A percentile compares a stretch with the other conserved stretches of the same genome.
phyloP scores from a whole-genome alignment of 1,284 basidiomycete genomes.

The Melanopsichium pennsylvanicum region DNA sequence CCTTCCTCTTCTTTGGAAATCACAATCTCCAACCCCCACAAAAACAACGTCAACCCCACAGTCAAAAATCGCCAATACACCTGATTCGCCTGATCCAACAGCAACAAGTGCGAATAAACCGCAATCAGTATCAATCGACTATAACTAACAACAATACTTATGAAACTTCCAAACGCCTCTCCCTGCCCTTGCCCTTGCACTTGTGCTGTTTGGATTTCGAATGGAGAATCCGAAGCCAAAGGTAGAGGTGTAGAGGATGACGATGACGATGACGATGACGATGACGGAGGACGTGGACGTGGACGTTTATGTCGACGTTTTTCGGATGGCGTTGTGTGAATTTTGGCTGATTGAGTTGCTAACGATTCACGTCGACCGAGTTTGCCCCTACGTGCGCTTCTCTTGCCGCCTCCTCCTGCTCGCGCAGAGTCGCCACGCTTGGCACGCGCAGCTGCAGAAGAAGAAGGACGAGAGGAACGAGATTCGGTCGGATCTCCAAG shows the following conservation, averaged over 20 bases:
- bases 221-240: too few relatives aligned
- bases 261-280: background rate
- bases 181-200: too few relatives aligned
- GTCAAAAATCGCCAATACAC: conserved; percentile 64
- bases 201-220: too few relatives aligned
- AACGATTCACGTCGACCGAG: background rate
- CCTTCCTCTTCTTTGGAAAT: conserved; percentile 50
- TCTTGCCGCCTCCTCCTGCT: background rate
- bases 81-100: conserved; percentile 63
- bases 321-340: conserved; percentile 26
- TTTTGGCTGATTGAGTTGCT: background rate
- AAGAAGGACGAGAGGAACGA: conserved; percentile 3
- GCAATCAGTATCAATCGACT: conserved; percentile 62
- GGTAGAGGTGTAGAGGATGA: background rate
- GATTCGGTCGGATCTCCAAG: conserved; percentile 31
- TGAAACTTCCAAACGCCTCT: conserved; percentile 34
- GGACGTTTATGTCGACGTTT: conserved; percentile 30
- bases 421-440: too few relatives aligned
- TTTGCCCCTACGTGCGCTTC: background rate
- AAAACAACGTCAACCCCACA: conserved; percentile 55
- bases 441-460: background rate
- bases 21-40: conserved; percentile 62
- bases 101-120: conserved; percentile 61
- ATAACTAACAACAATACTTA: conserved; percentile 56
- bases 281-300: conserved; percentile 5